Evolutionary conservation across 306 rosid genomes (phyloP), one percentile per base, ranked within the genome.

Genomic region (Vicia villosa): DNA sequence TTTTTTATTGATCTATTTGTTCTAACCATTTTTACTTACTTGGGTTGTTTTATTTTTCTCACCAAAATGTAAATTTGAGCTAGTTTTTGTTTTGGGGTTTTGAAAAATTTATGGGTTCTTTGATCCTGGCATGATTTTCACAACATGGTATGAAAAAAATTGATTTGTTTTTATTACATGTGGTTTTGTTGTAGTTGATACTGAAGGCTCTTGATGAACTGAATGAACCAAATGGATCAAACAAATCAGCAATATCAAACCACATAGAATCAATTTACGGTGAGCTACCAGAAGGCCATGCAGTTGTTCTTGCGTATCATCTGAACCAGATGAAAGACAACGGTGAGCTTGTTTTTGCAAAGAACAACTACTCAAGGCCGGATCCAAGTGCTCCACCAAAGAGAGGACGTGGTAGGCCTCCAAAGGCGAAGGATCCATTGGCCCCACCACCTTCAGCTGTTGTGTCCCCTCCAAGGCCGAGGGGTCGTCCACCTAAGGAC

Each of bases 321-420:
- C 87, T 92, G 50, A 86, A 70, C 88, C 80, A 68, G 68, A 78
- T 92, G 96, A 92, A 84, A 60, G 92, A 86, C 0, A 62, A 70
- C 24, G 98, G 98, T 1, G 92, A 87, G 21, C 85, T 92, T 4
- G 89, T 83, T 30, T 87, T 92, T 51, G 69, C 38, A 49, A 87
- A 92, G 64, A 92, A 89, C 82, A 89, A 85, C 80, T 92, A 87
- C 88, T 72, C 42, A 66, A 92, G 85, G 51, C 65, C 82, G 38
- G 92, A 84, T 63, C 92, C 95, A 6, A 73, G 65, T 50, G 87
- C 98, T 0, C 92, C 96, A 12, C 98, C 95, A 0, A 85, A 82
- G 74, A 75, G 96, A 8, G 98, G 96, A 4, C 90, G 98, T 15
- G 98, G 98, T 7, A 76, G 98, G 67, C 98, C 97, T n/a, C 95